Evolutionary conservation across 2,329 filamentous ascomycete genomes (phyloP).

Genomic region (Tolypocladium ovalisporum): DNA sequence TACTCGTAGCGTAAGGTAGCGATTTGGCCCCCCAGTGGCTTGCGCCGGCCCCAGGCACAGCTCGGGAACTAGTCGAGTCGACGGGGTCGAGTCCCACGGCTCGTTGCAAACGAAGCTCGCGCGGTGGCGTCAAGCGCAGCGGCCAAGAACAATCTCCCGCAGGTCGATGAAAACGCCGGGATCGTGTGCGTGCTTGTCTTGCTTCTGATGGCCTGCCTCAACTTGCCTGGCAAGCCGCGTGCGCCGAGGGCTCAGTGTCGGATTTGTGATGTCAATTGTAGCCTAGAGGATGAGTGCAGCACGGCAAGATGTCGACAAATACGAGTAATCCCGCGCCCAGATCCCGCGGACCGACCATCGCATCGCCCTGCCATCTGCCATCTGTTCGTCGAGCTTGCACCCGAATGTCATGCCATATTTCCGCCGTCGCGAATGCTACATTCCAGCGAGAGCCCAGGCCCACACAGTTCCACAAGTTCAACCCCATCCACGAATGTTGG

Average conservation of each 20-base stretch:
- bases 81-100: neutral
- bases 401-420: neutral
- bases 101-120: neutral
- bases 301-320: neutral
- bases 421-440: neutral
- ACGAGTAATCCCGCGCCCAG: too few species aligned
- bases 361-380: neutral
- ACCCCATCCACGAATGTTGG: neutral
- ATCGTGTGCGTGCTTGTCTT: neutral
- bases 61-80: neutral
- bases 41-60: neutral
- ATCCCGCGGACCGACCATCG: neutral
- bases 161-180: too few species aligned
- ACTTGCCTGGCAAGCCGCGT: neutral
- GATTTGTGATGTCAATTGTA: neutral
- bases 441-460: neutral
- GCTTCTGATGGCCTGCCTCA: neutral
- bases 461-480: neutral
- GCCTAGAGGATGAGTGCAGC: neutral
- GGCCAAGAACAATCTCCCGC: neutral
- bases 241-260: neutral
- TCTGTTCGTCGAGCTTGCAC: neutral
- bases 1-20: too few species aligned
- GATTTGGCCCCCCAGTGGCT: neutral
- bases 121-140: neutral